Evolutionary conservation across 257 asterid genomes (phyloP), one percentile per base, ranked within the genome.

Genomic region (Solanum okadae): DNA sequence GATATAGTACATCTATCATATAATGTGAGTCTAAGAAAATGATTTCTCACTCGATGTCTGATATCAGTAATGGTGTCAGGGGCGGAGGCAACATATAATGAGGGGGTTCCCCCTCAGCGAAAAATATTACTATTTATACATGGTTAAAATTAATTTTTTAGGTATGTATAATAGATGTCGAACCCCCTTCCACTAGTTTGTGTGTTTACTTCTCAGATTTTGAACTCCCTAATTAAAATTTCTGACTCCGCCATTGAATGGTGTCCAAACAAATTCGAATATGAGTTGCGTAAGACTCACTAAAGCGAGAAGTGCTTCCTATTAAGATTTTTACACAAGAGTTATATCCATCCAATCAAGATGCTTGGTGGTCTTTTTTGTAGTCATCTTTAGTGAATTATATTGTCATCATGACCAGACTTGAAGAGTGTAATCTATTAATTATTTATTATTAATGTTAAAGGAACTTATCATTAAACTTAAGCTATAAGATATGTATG

Each of bases 31-130:
- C 9, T 4, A 2, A 5, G 25, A 25, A 67, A 67, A 25, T 0
- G 1, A 0, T 1, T 5, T 25, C 33, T 25, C 20, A 0, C 2
- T 67, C 2, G 5, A 0, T 12, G 1, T 27, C 27, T 67, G 2
- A 6, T 12, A 67, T 67, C 20, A 67, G 2, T 9, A 35, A 37
- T 23, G 31, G 14, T 18, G 49, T 11, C 9, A n/a, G n/a, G n/a
- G n/a, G n/a, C n/a, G n/a, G n/a, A n/a, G n/a, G n/a, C n/a, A n/a
- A n/a, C n/a, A n/a, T n/a, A n/a, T n/a, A n/a, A n/a, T n/a, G n/a
- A n/a, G n/a, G n/a, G n/a, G n/a, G n/a, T n/a, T n/a, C n/a, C n/a
- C n/a, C n/a, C n/a, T n/a, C n/a, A n/a, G n/a, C n/a, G n/a, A n/a
- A n/a, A n/a, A n/a, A n/a, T n/a, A n/a, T n/a, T n/a, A n/a, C n/a